Percentiles rank a stretch among this genome's conserved stretches.
Evolutionary conservation across 2,329 filamentous ascomycete species (phyloP).

Genomic region (Mariannaea sp.): DNA sequence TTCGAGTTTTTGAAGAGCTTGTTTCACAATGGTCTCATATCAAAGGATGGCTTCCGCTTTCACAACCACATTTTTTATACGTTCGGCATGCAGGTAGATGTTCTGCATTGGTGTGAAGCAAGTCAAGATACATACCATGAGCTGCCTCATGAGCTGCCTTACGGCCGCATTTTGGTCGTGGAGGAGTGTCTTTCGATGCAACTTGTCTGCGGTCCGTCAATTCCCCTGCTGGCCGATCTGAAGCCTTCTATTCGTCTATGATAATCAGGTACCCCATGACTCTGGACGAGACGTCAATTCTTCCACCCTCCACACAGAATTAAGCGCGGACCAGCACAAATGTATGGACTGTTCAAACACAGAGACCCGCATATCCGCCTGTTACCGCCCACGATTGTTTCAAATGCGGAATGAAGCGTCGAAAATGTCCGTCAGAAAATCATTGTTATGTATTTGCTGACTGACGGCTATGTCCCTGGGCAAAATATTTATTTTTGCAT

Average conservation of each 20-base stretch:
- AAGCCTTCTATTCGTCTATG: not conserved
- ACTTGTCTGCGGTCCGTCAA: not conserved
- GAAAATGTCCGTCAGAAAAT: not conserved
- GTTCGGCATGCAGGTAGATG: slow-evolving; percentile 15
- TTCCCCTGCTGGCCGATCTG: not conserved
- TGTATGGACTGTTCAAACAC: too few species aligned
- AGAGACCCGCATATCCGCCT: too few species aligned
- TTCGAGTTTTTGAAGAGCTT: not conserved
- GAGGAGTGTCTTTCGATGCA: not conserved
- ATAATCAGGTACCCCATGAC: not conserved
- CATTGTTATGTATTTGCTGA: not conserved
- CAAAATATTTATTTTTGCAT: too few species aligned
- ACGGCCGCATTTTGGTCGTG: not conserved
- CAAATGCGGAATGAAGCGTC: not conserved
- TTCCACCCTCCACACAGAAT: not conserved
- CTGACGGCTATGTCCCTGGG: too few species aligned
- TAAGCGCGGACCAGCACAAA: not conserved
- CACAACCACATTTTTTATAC: slow-evolving; percentile 2
- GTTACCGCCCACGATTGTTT: not conserved
- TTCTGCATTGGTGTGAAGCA: slow-evolving; percentile 6
- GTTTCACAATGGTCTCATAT: slow-evolving; percentile 19
- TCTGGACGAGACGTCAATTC: not conserved
- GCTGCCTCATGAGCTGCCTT: slow-evolving; percentile 1
- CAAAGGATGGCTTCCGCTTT: not conserved
- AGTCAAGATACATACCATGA: slow-evolving; percentile 1